Percentiles rank a stretch among this genome's conserved stretches.
These are phyloP conservation scores for Boletus bicolor DNA, from an alignment of 768 basidiomycete species.

Conservation along the genomic window DNA sequence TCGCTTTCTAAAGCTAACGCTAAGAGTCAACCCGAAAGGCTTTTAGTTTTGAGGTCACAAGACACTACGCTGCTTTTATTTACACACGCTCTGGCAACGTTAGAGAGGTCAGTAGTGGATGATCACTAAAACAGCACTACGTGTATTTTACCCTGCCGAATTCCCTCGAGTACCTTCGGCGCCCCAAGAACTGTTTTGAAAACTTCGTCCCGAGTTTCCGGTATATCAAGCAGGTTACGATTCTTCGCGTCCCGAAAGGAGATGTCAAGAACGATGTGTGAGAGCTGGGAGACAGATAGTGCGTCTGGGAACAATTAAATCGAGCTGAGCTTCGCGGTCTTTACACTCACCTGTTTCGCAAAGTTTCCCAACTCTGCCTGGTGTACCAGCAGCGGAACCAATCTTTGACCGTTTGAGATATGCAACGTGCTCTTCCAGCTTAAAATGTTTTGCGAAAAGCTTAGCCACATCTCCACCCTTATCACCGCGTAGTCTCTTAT, in stretches of 20 bases:
- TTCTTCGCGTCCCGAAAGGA: constrained; percentile 75
- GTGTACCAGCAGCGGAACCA: constrained; percentile 88
- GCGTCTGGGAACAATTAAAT: constrained; percentile 49
- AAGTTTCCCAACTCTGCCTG: constrained; percentile 85
- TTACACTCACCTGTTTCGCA: constrained; percentile 57
- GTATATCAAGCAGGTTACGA: constrained; percentile 72
- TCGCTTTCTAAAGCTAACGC: constrained; percentile 58
- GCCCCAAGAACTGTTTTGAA: constrained; percentile 71
- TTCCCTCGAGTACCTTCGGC: constrained; percentile 55
- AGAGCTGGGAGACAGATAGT: constrained; percentile 66
- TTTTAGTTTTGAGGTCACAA: constrained; percentile 69
- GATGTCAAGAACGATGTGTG: constrained; percentile 81
- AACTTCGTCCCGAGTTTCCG: constrained; percentile 78
- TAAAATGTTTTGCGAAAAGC: constrained; percentile 94
- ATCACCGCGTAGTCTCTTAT: constrained; percentile 66
- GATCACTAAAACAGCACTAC: constrained; percentile 68
- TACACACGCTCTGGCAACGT: background rate
- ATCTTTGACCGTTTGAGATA: constrained; percentile 86
- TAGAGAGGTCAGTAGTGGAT: background rate
- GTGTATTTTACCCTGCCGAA: constrained; percentile 70
- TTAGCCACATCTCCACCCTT: constrained; percentile 93
- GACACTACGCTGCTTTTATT: constrained; percentile 11
- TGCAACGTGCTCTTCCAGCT: constrained; percentile 79
- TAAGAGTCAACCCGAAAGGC: constrained; percentile 86
- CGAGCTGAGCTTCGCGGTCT: background rate